Evolutionary conservation across 768 basidiomycete genomes (phyloP), one percentile per base, ranked within the genome.

Genomic region (Strobilomyces dryophilus): DNA sequence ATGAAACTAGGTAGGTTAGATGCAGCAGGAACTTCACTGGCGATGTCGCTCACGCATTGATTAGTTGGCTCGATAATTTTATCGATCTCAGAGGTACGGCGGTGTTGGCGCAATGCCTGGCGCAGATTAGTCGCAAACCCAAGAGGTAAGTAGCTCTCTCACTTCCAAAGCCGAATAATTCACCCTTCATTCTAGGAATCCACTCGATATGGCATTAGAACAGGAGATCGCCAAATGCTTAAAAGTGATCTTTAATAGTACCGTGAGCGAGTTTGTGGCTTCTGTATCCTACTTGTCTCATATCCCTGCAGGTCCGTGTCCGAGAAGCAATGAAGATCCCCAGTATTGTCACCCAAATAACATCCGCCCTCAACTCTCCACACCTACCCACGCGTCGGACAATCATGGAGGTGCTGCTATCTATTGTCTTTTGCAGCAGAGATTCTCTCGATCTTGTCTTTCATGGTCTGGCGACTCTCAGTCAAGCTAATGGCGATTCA

Each of bases 211-310:
- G 34, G 68, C 72, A 14, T 71, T 97, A 21, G 95, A 98, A 69
- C 83, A 91, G 47, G 95, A 98, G 72, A 74, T 95, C 47, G 80
- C 89, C 53, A 95, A 93, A 69, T 93, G 91, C 67, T 70, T 98
- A 55, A 87, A 83, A 64, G 82, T 82, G 26, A 87, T 95, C 26
- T 74, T 97, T 37, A 95, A 95, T 61, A 78, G 73, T 61, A 65
- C 66, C 45, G 84, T 84, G 57, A 61, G 79, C 71, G 55, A 57
- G 42, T 21, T 53, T 51, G 52, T 48, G 4, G 3, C 17, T 47
- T 44, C 24, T 15, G 5, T 34, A 26, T 48, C 18, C 43, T 34
- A 26, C 34, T 21, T 3, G 24, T 61, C 46, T 58, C 44, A 58
- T 58, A 57, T 53, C 52, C 11, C 14, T 52, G 21, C 56, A 91